Base-by-base conservation (phyloP, 257 asterid genomes). In the Nicotiana tabacum region DNA sequence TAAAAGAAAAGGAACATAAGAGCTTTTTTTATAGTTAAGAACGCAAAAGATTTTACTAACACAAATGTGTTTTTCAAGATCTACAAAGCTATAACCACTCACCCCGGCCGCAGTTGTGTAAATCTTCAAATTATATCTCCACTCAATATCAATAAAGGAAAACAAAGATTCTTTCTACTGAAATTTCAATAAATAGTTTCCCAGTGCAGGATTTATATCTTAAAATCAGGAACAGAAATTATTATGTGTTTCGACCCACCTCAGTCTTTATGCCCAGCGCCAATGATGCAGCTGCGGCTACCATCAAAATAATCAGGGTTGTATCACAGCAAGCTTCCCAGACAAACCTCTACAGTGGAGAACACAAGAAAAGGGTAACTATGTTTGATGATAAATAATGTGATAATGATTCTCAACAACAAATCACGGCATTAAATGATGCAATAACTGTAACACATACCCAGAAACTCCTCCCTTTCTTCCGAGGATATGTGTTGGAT, bases 211-310 rank as follows among this genome's bases (percentile, higher is more conserved):
- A 76, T 29, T 51, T 76, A 51, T 76, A 76, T 76, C 64, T 9
- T 53, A 76, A 51, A 76, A 53, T 76, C 64, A 37, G 53, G 65
- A 76, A 60, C 24, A 76, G 29, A 76, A 76, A 24, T 53, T 27
- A 53, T 18, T 16, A 76, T 27, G 80, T 58, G 9, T 76, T 66
- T 78, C 78, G 21, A 5, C 88, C 84, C 83, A 94, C 99, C 98
- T 96, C 99, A 24, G 98, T 90, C 90, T 93, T 94, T 77, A 94
- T 96, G 62, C 98, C 98, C 13, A 96, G 94, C 15, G 92, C 97
- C 87, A 96, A 89, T 46, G 99, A 96, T 88, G 99, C 99, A 84
- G 97, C 98, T 17, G 99, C 98, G 81, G 99, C 99, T 16, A 96
- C 95, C 98, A 93, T 94, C 93, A 96, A 88, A 86, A 96, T 96